A percentile compares a stretch with the other conserved stretches of the same genome.
phyloP scores from a whole-genome alignment of 805 yeast genomes.

The Priceomyces castillae region DNA sequence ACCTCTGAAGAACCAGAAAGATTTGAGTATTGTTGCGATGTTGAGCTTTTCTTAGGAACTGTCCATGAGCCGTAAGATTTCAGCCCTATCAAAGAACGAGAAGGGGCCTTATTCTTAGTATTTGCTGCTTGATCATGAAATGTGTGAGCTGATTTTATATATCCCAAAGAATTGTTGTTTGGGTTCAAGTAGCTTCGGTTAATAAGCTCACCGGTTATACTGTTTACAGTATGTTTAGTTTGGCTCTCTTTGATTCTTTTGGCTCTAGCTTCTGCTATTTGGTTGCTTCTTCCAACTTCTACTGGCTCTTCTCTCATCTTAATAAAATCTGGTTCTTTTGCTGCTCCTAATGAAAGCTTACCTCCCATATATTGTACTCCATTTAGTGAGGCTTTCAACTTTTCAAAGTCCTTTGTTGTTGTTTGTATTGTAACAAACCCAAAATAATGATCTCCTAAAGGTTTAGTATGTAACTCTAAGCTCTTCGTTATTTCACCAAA shows the following conservation, averaged over 20 bases:
- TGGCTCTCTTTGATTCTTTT: conserved; percentile 45
- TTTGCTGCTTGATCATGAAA: conserved; percentile 29
- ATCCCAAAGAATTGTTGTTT: conserved; percentile 22
- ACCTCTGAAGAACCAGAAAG: conserved; percentile 39
- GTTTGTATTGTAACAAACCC: conserved; percentile 67
- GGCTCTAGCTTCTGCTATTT: conserved; percentile 30
- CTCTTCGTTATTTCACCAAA: conserved; percentile 55
- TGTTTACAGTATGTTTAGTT: conserved; percentile 19
- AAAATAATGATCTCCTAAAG: conserved; percentile 51
- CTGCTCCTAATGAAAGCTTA: conserved; percentile 56
- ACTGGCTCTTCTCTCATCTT: conserved; percentile 37
- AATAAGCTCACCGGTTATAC: conserved; percentile 17
- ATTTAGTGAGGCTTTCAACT: conserved; percentile 56
- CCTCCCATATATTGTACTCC: conserved; percentile 78
- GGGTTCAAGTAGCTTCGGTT: conserved; percentile 10
- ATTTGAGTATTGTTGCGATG: conserved; percentile 25
- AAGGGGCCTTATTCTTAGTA: conserved; percentile 34
- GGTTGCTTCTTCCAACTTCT: conserved; percentile 28
- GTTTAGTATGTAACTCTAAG: conserved; percentile 55
- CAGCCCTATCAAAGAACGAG: conserved; percentile 26
- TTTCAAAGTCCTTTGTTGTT: conserved; percentile 41
- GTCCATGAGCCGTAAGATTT: conserved; percentile 40
- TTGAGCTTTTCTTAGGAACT: conserved; percentile 14
- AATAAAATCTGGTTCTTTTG: conserved; percentile 58
- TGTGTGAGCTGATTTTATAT: conserved; percentile 34